Evolutionary conservation across 2,329 filamentous ascomycete species (phyloP), one percentile per base, ranked within the genome.

Genomic region (Drechslerella dactyloides): DNA sequence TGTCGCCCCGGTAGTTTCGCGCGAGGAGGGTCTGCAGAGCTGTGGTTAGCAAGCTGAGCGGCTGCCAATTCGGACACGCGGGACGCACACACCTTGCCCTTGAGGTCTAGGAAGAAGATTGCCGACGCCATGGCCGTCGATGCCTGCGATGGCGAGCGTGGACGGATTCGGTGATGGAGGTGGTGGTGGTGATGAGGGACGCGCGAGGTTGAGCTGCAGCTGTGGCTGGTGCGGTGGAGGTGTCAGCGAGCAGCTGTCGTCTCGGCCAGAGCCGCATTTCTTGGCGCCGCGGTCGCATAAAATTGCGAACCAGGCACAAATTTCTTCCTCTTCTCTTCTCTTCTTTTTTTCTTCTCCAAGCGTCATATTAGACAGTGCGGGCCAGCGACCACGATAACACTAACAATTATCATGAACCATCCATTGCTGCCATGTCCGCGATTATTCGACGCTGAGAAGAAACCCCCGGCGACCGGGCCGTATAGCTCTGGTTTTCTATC

Each of bases 1-100:
- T 96, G 78, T 99, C 94, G 80, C 94, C 94, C 80, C 94, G 87
- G 81, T 99, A 99, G 83, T 99, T 99, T 79, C 94, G 91, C 81
- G 94, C 94, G 78, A 99, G 86, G 77, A 99, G 93, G 84, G 94
- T 97, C 93, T 96, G 80, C 57, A 75, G 62, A 54, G 75, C 59
- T 76, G 61, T 74, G 27, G 64, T 53, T 62, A 65, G 55, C 11
- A 3, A 19, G 44, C 15, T 23, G 44, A 21, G 1, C 8, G 19
- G 44, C 44, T 10, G 24, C 5, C 15, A 54, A 19, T 8, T 13
- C 3, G 19, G n/a, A 40, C 15, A 5, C 44, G 19, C 15, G 7
- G 44, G 40, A n/a, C 52, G n/a, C 11, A 37, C 83, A 74, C 81
- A 96, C 92, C 90, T 99, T 99, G 90, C 94, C 94, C 91, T 99